These are phyloP conservation scores for Solanum pennellii DNA, from an alignment of 257 asterid genomes.

Conservation along the genomic window DNA sequence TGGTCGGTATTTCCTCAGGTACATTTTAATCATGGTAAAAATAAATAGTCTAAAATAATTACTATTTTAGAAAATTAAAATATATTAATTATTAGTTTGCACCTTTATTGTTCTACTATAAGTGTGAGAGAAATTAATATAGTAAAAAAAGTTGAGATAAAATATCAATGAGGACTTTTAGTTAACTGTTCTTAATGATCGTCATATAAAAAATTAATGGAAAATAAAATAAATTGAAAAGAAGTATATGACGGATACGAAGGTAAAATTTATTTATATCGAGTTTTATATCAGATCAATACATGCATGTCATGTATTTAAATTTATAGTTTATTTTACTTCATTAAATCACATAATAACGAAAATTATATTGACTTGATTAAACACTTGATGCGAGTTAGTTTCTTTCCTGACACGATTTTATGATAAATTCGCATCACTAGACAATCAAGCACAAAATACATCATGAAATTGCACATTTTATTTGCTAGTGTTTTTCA, in stretches of 20 bases:
- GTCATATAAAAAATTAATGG: too few relatives aligned
- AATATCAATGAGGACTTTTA: too few relatives aligned
- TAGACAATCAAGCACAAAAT: neutral
- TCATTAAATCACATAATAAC: too few relatives aligned
- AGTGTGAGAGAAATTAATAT: neutral
- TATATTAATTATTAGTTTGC: neutral
- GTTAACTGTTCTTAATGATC: too few relatives aligned
- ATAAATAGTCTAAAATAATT: neutral
- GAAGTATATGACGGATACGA: fast-evolving
- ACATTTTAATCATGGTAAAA: neutral
- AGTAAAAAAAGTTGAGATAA: neutral
- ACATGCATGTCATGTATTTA: too few relatives aligned
- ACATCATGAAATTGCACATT: neutral
- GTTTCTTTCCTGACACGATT: neutral
- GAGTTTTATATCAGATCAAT: too few relatives aligned
- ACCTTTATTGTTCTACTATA: neutral
- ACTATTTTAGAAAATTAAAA: neutral
- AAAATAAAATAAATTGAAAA: too few relatives aligned
- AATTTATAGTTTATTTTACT: too few relatives aligned
- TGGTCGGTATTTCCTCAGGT: neutral
- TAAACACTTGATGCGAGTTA: too few relatives aligned
- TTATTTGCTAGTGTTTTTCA: too few relatives aligned
- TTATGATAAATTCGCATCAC: neutral
- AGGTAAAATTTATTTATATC: too few relatives aligned
- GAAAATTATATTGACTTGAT: too few relatives aligned